phyloP scores from a whole-genome alignment of 2,329 filamentous ascomycete genomes.

The Aspergillus transmontanensis region DNA sequence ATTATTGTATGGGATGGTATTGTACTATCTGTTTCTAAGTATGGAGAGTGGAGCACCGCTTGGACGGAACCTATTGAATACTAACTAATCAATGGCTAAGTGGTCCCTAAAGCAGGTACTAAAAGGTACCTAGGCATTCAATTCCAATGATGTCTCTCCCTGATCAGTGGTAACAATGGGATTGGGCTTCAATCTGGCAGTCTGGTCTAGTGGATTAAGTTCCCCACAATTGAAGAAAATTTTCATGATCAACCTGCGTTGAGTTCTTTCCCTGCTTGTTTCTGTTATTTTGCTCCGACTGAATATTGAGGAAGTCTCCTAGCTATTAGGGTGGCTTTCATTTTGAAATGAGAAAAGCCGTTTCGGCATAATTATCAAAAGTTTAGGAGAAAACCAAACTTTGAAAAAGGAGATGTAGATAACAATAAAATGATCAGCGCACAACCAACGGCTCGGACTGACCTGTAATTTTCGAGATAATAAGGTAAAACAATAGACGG shows the following conservation, averaged over 20 bases:
- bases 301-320: neutral
- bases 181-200: slow-evolving; percentile 23
- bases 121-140: neutral
- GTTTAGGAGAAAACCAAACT: neutral
- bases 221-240: slow-evolving; percentile 22
- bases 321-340: neutral
- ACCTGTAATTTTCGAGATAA: neutral
- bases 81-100: slow-evolving; percentile 13
- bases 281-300: neutral
- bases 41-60: slow-evolving; percentile 22
- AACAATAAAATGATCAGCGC: neutral
- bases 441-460: neutral
- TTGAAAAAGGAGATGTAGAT: neutral
- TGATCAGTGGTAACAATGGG: slow-evolving; percentile 14
- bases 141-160: slow-evolving; percentile 12
- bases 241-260: slow-evolving; percentile 11
- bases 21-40: slow-evolving; percentile 19
- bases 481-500: neutral
- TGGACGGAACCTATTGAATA: slow-evolving; percentile 4
- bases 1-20: neutral
- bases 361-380: neutral
- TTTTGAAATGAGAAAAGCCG: neutral
- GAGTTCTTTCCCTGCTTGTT: neutral
- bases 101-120: slow-evolving; percentile 26
- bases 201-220: slow-evolving; percentile 8